These are phyloP conservation scores for Tetrahymena elliotti DNA, from an alignment of 73 alveolate genomes.

Conservation along the genomic window DNA sequence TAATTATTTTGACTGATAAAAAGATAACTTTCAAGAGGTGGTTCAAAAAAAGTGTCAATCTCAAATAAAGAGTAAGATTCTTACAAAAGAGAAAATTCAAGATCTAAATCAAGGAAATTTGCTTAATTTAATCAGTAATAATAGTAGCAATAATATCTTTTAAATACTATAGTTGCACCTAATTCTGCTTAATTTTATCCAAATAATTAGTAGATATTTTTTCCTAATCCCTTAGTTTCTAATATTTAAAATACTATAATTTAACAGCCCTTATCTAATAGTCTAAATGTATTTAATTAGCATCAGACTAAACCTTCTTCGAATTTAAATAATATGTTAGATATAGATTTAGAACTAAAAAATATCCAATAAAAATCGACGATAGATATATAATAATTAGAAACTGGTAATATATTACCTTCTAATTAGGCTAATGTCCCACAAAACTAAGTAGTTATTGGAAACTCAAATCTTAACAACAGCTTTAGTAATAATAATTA, in stretches of 20 bases:
- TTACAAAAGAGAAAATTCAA: not conserved
- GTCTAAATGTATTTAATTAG: not conserved
- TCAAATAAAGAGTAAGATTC: not conserved
- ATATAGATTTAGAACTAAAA: not conserved
- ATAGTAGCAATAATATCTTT: not conserved
- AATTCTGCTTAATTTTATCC: not conserved
- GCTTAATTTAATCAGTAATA: not conserved
- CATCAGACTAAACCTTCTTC: not conserved
- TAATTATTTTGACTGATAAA: not conserved
- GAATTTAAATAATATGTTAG: not conserved
- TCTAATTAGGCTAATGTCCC: not conserved
- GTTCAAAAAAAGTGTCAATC: not conserved
- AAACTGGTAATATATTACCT: not conserved
- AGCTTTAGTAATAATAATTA: not conserved
- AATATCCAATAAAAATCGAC: not conserved
- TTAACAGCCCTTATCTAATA: not conserved
- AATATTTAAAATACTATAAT: not conserved
- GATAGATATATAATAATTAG: not conserved
- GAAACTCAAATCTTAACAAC: not conserved
- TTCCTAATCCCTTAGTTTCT: not conserved
- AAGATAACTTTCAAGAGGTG: not conserved
- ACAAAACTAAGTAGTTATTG: not conserved
- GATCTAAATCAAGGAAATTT: not conserved
- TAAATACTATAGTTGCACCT: not conserved
- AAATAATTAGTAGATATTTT: not conserved